Evolutionary conservation across 31 red algal species (phyloP).

Genomic region (Asparagopsis taxiformis): DNA sequence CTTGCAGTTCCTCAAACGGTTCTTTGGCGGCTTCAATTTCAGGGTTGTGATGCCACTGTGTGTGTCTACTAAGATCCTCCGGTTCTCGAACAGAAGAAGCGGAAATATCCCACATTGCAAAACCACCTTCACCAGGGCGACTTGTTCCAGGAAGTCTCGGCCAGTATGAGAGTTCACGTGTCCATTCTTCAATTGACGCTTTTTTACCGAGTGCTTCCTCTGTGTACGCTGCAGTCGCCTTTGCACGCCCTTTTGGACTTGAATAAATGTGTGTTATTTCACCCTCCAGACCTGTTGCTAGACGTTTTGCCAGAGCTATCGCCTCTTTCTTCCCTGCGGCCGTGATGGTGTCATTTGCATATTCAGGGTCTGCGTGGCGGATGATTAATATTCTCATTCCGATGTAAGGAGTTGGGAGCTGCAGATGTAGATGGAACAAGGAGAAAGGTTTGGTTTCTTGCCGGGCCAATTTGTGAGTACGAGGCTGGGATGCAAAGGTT

Average conservation of each 20-base stretch:
- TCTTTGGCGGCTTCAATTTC: constrained; percentile 24
- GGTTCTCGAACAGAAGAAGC: constrained; percentile 44
- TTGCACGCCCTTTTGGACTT: constrained; percentile 87
- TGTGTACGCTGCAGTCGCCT: constrained; percentile 73
- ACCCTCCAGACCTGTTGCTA: constrained; percentile 61
- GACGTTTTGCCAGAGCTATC: constrained; percentile 75
- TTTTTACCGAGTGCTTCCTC: constrained; percentile 60
- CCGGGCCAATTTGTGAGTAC: too few relatives aligned
- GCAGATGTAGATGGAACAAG: constrained; percentile 2
- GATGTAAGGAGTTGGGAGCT: not conserved
- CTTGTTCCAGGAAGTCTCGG: constrained; percentile 54
- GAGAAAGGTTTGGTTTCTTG: too few relatives aligned
- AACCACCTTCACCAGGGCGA: constrained; percentile 93
- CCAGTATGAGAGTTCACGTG: constrained; percentile 93
- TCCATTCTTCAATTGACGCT: constrained; percentile 88
- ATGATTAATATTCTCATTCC: constrained; percentile 95
- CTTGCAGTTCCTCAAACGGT: constrained; percentile 60
- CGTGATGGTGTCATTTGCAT: constrained; percentile 85
- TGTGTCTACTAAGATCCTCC: constrained; percentile 10
- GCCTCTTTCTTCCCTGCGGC: constrained; percentile 77
- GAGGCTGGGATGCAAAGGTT: too few relatives aligned
- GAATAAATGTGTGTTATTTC: constrained; percentile 85
- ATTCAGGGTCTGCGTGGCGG: constrained; percentile 98
- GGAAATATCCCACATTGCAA: constrained; percentile 95
- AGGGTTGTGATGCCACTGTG: constrained; percentile 39